phyloP scores from a whole-genome alignment of 164 flowering plant genomes.

The Annona cherimola region DNA sequence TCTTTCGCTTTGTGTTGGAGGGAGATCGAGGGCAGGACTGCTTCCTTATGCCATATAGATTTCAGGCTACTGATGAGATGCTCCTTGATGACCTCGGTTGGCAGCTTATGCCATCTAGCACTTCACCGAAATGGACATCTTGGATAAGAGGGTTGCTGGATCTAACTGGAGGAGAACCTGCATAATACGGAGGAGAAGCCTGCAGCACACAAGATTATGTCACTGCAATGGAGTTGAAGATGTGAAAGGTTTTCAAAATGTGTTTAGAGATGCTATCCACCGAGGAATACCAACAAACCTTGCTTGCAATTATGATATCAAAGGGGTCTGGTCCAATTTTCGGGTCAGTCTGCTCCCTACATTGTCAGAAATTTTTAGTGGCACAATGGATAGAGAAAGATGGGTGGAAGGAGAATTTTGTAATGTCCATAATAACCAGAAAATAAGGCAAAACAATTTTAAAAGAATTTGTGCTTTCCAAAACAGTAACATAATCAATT shows the following conservation, averaged over 20 bases:
- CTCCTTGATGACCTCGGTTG: not conserved
- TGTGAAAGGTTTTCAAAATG: not conserved
- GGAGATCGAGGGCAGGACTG: not conserved
- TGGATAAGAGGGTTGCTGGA: constrained; percentile 6
- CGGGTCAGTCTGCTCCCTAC: not conserved
- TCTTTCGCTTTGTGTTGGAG: not conserved
- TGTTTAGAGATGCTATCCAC: not conserved
- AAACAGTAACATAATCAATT: too few relatives aligned
- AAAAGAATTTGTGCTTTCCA: too few relatives aligned
- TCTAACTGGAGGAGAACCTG: constrained; percentile 5
- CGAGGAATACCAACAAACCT: constrained; percentile 13
- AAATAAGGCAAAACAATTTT: not conserved
- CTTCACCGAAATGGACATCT: not conserved
- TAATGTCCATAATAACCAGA: not conserved
- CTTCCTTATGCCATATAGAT: not conserved
- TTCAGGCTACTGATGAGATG: not conserved
- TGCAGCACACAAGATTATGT: not conserved
- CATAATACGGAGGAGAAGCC: not conserved
- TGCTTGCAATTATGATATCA: constrained; percentile 17
- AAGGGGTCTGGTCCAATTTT: constrained; percentile 18
- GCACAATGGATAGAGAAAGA: too few relatives aligned
- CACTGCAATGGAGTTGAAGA: not conserved
- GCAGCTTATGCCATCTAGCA: not conserved
- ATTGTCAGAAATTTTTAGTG: not conserved
- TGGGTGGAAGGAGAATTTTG: not conserved